phyloP scores from a whole-genome alignment of 805 yeast genomes.

The Ogataea methanolica region DNA sequence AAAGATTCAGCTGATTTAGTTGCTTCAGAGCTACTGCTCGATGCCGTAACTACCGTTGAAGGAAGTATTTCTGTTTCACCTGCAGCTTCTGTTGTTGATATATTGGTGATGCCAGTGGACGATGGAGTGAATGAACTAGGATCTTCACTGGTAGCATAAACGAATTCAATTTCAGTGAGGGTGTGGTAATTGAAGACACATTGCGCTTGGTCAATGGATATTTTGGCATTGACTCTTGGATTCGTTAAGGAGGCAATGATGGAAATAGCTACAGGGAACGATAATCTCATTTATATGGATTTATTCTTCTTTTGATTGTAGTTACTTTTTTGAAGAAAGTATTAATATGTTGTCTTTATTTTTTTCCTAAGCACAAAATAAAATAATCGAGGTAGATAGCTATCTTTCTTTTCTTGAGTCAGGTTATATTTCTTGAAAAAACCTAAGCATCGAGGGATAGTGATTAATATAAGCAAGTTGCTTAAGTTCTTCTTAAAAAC shows the following conservation, averaged over 20 bases:
- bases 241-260: neutral
- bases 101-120: neutral
- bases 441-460: too few relatives aligned
- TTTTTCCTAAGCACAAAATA: too few relatives aligned
- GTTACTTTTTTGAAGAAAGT: too few relatives aligned
- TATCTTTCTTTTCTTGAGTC: too few relatives aligned
- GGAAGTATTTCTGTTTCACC: neutral
- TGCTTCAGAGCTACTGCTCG: constrained; percentile 15
- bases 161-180: constrained; percentile 11
- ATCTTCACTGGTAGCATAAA: constrained; percentile 3
- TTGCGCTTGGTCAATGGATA: neutral
- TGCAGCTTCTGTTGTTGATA: neutral
- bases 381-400: too few relatives aligned
- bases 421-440: too few relatives aligned
- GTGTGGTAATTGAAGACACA: constrained; percentile 18
- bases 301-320: too few relatives aligned
- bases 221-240: neutral
- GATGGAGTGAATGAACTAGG: neutral
- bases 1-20: constrained; percentile 9
- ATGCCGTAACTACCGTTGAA: constrained; percentile 9
- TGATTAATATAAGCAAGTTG: too few relatives aligned
- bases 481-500: too few relatives aligned
- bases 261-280: too few relatives aligned
- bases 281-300: too few relatives aligned
- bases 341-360: too few relatives aligned